phyloP scores from a whole-genome alignment of 2,329 filamentous ascomycete genomes.

The Fusarium sp. region DNA sequence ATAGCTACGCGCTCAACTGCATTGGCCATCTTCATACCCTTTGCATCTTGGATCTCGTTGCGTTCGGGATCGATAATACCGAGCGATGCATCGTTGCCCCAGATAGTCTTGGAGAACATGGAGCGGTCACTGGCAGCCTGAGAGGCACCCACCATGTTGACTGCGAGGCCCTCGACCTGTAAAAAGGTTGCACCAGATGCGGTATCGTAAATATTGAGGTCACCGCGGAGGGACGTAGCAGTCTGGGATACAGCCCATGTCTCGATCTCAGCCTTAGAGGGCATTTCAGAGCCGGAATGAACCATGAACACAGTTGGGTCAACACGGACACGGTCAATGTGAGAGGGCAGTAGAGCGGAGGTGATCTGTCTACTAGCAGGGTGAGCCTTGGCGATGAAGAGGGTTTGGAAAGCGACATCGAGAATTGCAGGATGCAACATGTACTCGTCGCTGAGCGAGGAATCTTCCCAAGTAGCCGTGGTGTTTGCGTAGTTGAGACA shows the following conservation, averaged over 20 bases:
- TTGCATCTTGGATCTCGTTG: not conserved
- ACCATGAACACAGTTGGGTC: not conserved
- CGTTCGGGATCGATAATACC: not conserved
- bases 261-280: not conserved
- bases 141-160: not conserved
- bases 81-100: constrained; percentile 3
- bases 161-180: not conserved
- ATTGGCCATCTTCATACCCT: constrained; percentile 1
- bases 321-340: not conserved
- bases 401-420: not conserved
- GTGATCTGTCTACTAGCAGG: constrained; percentile 1
- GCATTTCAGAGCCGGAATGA: not conserved
- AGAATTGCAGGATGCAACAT: constrained; percentile 1
- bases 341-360: not conserved
- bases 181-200: not conserved
- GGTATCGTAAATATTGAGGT: not conserved
- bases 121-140: not conserved
- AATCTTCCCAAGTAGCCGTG: not conserved
- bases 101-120: constrained; percentile 6
- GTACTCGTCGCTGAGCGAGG: not conserved
- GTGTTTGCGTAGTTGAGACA: constrained; percentile 4
- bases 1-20: constrained; percentile 2
- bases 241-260: constrained; percentile 3
- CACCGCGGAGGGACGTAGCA: not conserved
- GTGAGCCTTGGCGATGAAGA: constrained; percentile 2